phyloP scores from a whole-genome alignment of 768 basidiomycete species.

The Flagelloscypha sp. region DNA sequence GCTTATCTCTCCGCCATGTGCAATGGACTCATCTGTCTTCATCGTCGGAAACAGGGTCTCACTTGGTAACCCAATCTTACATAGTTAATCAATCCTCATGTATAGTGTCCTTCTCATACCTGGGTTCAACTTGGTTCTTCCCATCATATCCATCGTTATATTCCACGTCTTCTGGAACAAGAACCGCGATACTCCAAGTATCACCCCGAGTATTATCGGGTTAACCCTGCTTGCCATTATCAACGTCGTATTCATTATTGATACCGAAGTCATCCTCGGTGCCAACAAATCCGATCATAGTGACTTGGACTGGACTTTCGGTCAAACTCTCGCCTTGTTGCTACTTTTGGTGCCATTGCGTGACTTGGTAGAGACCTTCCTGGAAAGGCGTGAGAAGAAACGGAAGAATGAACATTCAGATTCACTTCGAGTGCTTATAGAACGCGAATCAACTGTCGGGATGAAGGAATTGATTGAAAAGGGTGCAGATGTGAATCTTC shows the following conservation, averaged over 20 bases:
- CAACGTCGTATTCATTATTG: conserved; percentile 13
- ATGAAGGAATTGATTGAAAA: too few species aligned
- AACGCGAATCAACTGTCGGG: too few species aligned
- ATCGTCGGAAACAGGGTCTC: too few species aligned
- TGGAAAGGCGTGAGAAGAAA: too few species aligned
- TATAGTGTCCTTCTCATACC: conserved; percentile 15
- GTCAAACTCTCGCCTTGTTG: conserved; percentile 15
- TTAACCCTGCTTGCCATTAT: conserved; percentile 8
- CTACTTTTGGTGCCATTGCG: conserved; percentile 15
- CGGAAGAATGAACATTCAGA: too few species aligned
- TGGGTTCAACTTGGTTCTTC: conserved; percentile 13
- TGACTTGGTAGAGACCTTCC: too few species aligned
- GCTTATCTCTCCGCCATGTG: too few species aligned
- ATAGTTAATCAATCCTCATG: conserved; percentile 14
- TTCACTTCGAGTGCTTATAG: too few species aligned
- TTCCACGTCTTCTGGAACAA: conserved; percentile 11
- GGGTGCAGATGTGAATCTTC: too few species aligned
- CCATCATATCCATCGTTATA: conserved; percentile 10
- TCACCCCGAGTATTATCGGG: conserved; percentile 5
- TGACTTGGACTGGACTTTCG: conserved; percentile 13
- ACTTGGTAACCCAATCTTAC: too few species aligned
- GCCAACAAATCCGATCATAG: conserved; percentile 1
- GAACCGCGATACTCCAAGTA: too few species aligned
- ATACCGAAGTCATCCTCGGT: conserved; percentile 13
- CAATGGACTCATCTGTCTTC: too few species aligned